These are phyloP conservation scores for Phaffomyces opuntiae DNA, from an alignment of 805 yeast species.

Conservation along the genomic window DNA sequence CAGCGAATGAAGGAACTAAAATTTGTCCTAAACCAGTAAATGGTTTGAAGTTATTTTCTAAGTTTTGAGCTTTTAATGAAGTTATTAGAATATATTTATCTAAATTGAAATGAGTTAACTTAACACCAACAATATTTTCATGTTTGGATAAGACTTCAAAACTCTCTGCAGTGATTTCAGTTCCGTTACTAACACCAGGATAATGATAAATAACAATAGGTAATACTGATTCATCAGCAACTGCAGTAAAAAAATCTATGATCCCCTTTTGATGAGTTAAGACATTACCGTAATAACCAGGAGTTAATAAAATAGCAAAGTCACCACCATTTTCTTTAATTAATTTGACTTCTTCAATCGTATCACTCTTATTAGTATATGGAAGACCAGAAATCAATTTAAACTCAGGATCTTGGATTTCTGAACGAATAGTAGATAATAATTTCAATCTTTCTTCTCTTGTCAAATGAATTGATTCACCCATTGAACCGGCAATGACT, in stretches of 20 bases:
- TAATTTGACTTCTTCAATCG: conserved; percentile 21
- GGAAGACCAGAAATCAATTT: conserved; percentile 30
- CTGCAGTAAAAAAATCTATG: conserved; percentile 24
- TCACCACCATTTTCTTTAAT: conserved; percentile 30
- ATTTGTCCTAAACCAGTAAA: conserved; percentile 50
- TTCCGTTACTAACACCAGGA: conserved; percentile 32
- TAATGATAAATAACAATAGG: conserved; percentile 32
- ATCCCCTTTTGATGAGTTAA: conserved; percentile 29
- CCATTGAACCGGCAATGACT: conserved; percentile 34
- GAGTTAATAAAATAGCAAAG: conserved; percentile 26
- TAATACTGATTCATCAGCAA: conserved; percentile 28
- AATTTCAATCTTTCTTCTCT: conserved; percentile 26
- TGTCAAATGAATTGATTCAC: conserved; percentile 31
- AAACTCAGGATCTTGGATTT: conserved; percentile 27
- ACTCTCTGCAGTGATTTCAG: conserved; percentile 22
- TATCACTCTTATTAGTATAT: conserved; percentile 22
- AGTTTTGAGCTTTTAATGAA: conserved; percentile 31
- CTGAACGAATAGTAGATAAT: conserved; percentile 24
- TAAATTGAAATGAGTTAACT: conserved; percentile 42
- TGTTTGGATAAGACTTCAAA: conserved; percentile 24
- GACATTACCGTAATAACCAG: conserved; percentile 30
- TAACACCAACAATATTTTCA: conserved; percentile 31
- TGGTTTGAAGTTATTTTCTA: conserved; percentile 31
- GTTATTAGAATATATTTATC: conserved; percentile 33
- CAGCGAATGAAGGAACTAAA: conserved; percentile 38